A percentile compares a stretch with the other conserved stretches of the same genome.
These are phyloP conservation scores for Heritiera fomes DNA, from an alignment of 345 rosid genomes.

Conservation along the genomic window DNA sequence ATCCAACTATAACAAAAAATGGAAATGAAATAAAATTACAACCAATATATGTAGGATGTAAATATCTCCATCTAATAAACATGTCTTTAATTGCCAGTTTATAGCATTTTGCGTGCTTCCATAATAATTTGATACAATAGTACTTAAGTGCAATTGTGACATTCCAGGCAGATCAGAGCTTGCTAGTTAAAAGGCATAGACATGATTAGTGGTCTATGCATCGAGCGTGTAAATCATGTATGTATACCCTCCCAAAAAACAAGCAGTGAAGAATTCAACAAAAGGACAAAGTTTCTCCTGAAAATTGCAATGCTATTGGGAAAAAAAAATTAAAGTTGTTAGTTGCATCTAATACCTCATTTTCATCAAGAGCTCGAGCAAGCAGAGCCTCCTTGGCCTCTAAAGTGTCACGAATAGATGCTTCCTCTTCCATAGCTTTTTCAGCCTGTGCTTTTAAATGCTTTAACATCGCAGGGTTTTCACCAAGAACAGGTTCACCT, in stretches of 20 bases:
- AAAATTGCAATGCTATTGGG: neutral
- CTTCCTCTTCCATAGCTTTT: slow-evolving; percentile 62
- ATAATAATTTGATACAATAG: neutral
- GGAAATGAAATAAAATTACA: neutral
- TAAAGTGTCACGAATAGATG: slow-evolving; percentile 59
- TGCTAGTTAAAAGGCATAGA: neutral
- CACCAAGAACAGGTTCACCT: slow-evolving; percentile 95
- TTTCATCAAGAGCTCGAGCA: slow-evolving; percentile 74
- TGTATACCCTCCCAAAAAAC: neutral
- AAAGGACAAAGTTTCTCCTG: neutral
- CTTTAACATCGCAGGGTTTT: slow-evolving; percentile 75
- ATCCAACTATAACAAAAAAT: neutral
- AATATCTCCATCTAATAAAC: neutral
- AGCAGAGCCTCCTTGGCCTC: slow-evolving; percentile 94
- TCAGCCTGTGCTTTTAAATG: slow-evolving; percentile 71
- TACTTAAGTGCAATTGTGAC: neutral
- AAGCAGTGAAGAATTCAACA: neutral
- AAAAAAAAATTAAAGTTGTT: neutral
- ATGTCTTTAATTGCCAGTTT: neutral
- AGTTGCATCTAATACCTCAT: slow-evolving; percentile 58
- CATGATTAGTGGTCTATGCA: neutral
- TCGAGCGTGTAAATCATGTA: neutral
- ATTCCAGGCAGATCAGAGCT: slow-evolving; percentile 3
- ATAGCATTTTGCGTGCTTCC: neutral
- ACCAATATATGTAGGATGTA: neutral